phyloP scores from a whole-genome alignment of 1,284 basidiomycete species.

The Ceratobasidium sp. region DNA sequence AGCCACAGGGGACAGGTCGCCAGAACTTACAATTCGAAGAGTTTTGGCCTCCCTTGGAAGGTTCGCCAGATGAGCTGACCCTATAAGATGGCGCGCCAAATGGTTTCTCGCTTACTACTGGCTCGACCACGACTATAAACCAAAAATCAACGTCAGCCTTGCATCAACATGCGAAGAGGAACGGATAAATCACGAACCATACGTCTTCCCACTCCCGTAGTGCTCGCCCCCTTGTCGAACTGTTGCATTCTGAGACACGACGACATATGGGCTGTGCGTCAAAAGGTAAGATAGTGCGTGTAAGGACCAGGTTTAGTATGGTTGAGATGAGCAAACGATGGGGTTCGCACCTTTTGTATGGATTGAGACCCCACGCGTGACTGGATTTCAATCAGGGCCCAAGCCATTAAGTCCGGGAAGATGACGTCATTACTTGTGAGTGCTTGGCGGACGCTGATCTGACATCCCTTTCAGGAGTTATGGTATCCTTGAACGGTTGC shows the following conservation, averaged over 20 bases:
- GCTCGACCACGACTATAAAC: conserved; percentile 26
- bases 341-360: neutral
- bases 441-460: neutral
- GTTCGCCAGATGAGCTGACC: conserved; percentile 20
- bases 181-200: neutral
- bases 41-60: conserved; percentile 11
- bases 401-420: neutral
- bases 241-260: conserved; percentile 9
- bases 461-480: too few species aligned
- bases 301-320: neutral
- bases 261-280: conserved; percentile 1
- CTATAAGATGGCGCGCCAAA: conserved; percentile 29
- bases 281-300: neutral
- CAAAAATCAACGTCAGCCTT: neutral
- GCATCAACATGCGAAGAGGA: neutral
- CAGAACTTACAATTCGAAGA: conserved; percentile 22
- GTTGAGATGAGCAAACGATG: neutral
- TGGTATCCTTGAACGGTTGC: too few species aligned
- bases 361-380: neutral
- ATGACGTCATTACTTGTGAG: neutral
- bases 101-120: conserved; percentile 25
- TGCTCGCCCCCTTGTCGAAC: conserved; percentile 8
- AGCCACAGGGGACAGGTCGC: neutral
- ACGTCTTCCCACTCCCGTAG: conserved; percentile 9
- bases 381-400: neutral